Evolutionary conservation across 2,329 filamentous ascomycete species (phyloP).

Genomic region (Diaporthe caulivora): DNA sequence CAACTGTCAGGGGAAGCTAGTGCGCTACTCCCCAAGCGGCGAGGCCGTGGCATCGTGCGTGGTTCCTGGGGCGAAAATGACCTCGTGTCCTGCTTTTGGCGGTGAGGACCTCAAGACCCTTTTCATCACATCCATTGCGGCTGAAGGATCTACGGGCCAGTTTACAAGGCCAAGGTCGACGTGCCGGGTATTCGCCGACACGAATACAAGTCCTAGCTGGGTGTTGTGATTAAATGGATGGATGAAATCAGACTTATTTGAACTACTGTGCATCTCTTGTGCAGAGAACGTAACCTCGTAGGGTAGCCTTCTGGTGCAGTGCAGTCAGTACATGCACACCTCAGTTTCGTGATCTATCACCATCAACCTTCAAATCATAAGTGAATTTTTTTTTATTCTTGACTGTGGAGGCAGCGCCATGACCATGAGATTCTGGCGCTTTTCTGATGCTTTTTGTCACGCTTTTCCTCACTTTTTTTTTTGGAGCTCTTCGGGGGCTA

Average conservation of each 20-base stretch:
- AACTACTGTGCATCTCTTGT: background rate
- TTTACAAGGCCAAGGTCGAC: slow-evolving; percentile 37
- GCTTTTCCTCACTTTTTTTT: too few relatives aligned
- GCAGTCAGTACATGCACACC: background rate
- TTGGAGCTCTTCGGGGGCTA: background rate
- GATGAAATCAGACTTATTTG: background rate
- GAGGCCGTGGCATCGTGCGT: slow-evolving; percentile 23
- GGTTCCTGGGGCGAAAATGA: slow-evolving; percentile 39
- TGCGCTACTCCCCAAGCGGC: slow-evolving; percentile 37
- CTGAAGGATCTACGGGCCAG: slow-evolving; percentile 39
- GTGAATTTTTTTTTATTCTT: too few relatives aligned
- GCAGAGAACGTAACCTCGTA: background rate
- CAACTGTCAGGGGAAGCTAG: slow-evolving; percentile 40
- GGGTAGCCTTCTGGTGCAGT: background rate
- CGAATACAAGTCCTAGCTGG: slow-evolving; percentile 12
- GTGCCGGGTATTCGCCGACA: slow-evolving; percentile 29
- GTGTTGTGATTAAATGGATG: too few relatives aligned
- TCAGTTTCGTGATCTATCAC: background rate
- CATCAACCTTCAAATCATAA: too few relatives aligned
- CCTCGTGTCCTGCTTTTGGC: slow-evolving; percentile 40
- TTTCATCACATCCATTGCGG: slow-evolving; percentile 40
- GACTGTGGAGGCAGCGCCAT: background rate
- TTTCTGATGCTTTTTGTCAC: background rate
- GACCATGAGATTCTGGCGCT: background rate
- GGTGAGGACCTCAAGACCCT: slow-evolving; percentile 37